Evolutionary conservation across 371 early-diverging fungal genomes (phyloP).

Genomic region (Mucor plumbeus): DNA sequence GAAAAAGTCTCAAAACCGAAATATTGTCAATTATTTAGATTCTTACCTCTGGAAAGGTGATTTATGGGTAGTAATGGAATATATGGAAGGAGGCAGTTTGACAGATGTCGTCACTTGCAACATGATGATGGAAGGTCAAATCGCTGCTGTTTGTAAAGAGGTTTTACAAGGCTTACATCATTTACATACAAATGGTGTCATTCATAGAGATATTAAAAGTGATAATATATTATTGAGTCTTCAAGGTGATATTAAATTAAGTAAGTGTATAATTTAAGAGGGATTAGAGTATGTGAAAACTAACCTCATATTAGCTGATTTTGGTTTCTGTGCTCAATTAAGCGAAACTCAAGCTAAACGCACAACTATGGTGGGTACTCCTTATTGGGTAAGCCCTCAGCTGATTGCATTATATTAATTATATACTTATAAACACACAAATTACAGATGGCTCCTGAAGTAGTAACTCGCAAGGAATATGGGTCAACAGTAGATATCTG

Average conservation of each 20-base stretch:
- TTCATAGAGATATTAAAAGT: slow-evolving; percentile 91
- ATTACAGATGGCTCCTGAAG: slow-evolving; percentile 79
- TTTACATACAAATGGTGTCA: slow-evolving; percentile 80
- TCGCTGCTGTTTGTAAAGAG: slow-evolving; percentile 78
- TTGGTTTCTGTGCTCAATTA: slow-evolving; percentile 86
- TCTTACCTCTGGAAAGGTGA: slow-evolving; percentile 72
- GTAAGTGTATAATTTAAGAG: slow-evolving; percentile 19
- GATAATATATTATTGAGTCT: slow-evolving; percentile 82
- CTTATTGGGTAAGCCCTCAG: slow-evolving; percentile 59
- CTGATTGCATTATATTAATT: neutral
- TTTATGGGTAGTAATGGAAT: slow-evolving; percentile 85
- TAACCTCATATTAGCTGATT: slow-evolving; percentile 59
- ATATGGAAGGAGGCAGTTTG: slow-evolving; percentile 83
- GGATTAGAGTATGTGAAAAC: neutral
- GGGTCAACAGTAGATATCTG: slow-evolving; percentile 89
- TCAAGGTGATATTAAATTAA: slow-evolving; percentile 80
- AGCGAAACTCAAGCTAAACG: slow-evolving; percentile 66
- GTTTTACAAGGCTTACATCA: slow-evolving; percentile 43
- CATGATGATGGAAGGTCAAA: slow-evolving; percentile 85
- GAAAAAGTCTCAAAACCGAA: slow-evolving; percentile 70
- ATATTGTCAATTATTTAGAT: slow-evolving; percentile 84
- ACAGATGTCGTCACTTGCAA: slow-evolving; percentile 77
- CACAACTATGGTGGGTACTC: slow-evolving; percentile 82
- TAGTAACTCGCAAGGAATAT: slow-evolving; percentile 82
- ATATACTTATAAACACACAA: neutral